Evolutionary conservation across 768 basidiomycete genomes (phyloP).

Genomic region (Boletus vinaceobasis): DNA sequence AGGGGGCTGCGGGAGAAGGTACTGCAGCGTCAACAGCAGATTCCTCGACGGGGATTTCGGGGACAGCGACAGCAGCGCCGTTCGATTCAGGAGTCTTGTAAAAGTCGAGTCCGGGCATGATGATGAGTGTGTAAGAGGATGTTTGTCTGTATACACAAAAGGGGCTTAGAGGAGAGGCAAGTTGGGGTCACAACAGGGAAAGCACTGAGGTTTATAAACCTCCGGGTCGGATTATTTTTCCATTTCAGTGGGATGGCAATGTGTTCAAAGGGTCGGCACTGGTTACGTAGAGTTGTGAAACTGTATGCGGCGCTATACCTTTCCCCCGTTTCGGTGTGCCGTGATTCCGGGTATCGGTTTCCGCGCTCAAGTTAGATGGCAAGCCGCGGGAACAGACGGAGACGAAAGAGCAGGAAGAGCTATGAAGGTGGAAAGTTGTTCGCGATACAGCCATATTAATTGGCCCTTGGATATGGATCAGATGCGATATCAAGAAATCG

Average conservation of each 20-base stretch:
- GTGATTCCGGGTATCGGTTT: neutral
- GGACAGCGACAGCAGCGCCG: neutral
- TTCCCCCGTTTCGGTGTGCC: conserved; percentile 10
- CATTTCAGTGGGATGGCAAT: conserved; percentile 7
- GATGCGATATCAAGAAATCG: neutral
- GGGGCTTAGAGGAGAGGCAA: conserved; percentile 12
- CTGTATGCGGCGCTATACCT: conserved; percentile 7
- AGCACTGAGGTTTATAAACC: conserved; percentile 21
- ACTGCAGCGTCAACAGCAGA: neutral
- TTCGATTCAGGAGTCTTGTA: conserved; percentile 20
- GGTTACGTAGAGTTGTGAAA: conserved; percentile 22
- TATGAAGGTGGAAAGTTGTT: conserved; percentile 4
- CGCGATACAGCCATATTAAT: conserved; percentile 1
- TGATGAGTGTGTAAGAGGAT: conserved; percentile 3
- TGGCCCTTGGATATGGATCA: neutral
- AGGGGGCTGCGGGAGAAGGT: conserved; percentile 8
- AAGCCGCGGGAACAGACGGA: conserved; percentile 25
- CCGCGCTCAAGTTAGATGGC: conserved; percentile 7
- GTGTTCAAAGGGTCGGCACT: conserved; percentile 20
- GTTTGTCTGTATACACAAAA: conserved; percentile 21
- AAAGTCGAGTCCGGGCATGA: conserved; percentile 36
- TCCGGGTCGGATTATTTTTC: conserved; percentile 14
- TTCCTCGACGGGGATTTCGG: conserved; percentile 6
- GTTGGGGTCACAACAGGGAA: neutral
- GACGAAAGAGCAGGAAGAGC: conserved; percentile 2